A percentile compares a stretch with the other conserved stretches of the same genome.
Evolutionary conservation across 768 basidiomycete genomes (phyloP).

Genomic region (Daedaleopsis nitida): DNA sequence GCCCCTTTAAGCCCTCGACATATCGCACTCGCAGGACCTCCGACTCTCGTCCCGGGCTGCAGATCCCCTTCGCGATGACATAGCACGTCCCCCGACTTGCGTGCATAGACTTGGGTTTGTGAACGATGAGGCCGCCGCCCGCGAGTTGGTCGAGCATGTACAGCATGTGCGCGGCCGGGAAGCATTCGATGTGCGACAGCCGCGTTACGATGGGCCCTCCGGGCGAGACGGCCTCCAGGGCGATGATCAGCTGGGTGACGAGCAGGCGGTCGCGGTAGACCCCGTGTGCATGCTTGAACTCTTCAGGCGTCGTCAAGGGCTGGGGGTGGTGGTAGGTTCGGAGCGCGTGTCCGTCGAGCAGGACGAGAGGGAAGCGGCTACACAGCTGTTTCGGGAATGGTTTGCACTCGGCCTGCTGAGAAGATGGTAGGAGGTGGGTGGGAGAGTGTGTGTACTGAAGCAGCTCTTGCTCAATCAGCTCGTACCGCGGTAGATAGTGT

Average conservation of each 20-base stretch:
- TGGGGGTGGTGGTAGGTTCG: constrained; percentile 20
- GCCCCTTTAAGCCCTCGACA: constrained; percentile 23
- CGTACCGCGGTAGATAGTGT: constrained; percentile 5
- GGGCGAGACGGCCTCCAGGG: constrained; percentile 23
- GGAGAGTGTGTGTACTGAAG: constrained; percentile 12
- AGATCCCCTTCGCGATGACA: constrained; percentile 32
- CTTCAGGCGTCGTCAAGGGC: neutral
- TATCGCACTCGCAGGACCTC: constrained; percentile 3
- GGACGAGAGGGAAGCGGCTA: constrained; percentile 30
- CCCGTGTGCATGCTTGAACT: constrained; percentile 7
- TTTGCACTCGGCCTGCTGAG: neutral
- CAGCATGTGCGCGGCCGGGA: constrained; percentile 32
- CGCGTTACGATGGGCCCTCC: constrained; percentile 36
- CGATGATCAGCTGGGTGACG: constrained; percentile 35
- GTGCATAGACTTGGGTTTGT: constrained; percentile 36
- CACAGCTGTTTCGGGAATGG: neutral
- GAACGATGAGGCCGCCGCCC: constrained; percentile 19
- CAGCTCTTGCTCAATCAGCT: constrained; percentile 15
- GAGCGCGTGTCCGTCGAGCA: constrained; percentile 37
- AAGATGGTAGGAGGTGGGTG: neutral
- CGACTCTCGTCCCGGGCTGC: constrained; percentile 16
- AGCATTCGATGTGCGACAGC: constrained; percentile 32
- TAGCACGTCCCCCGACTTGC: constrained; percentile 35
- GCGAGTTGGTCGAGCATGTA: constrained; percentile 34
- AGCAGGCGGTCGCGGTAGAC: constrained; percentile 29